These are phyloP conservation scores for Phytophthora multivora DNA, from an alignment of 352 stramenopile genomes.

Conservation along the genomic window DNA sequence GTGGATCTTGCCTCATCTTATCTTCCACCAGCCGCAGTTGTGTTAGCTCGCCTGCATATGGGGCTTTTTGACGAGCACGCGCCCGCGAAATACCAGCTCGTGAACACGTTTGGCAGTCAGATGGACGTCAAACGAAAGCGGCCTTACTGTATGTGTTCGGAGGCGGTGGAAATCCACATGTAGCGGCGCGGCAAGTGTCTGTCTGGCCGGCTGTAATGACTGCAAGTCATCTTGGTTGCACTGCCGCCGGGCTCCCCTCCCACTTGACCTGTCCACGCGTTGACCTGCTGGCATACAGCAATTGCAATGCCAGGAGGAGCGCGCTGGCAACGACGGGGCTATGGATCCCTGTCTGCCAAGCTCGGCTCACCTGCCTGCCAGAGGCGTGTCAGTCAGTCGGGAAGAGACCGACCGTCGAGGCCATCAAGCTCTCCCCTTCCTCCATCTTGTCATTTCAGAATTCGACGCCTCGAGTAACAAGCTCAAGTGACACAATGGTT, in stretches of 20 bases:
- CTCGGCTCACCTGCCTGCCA: conserved; percentile 5
- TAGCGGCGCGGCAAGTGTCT: conserved; percentile 12
- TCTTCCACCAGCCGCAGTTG: conserved; percentile 19
- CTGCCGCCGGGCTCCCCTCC: conserved; percentile 3
- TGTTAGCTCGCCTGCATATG: conserved; percentile 5
- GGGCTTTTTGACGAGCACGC: background rate
- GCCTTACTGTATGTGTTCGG: conserved; percentile 8
- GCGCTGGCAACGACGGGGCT: conserved; percentile 16
- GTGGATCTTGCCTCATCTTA: conserved; percentile 31
- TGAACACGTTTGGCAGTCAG: conserved; percentile 12
- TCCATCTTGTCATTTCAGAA: conserved; percentile 34
- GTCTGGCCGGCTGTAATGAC: conserved; percentile 24
- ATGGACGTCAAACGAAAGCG: background rate
- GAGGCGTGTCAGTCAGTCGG: conserved; percentile 26
- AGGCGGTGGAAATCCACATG: conserved; percentile 1
- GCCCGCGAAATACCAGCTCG: conserved; percentile 11
- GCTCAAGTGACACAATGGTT: conserved; percentile 26
- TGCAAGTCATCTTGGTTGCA: conserved; percentile 6
- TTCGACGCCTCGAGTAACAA: conserved; percentile 33
- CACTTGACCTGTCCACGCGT: conserved; percentile 22
- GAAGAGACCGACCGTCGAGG: conserved; percentile 25
- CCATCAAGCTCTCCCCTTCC: conserved; percentile 13
- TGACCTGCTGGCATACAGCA: conserved; percentile 28
- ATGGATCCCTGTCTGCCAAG: conserved; percentile 26
- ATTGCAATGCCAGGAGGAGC: conserved; percentile 19